Conservation (phyloP, 106 monocot species). For the Apostasia shenzhenica region DNA sequence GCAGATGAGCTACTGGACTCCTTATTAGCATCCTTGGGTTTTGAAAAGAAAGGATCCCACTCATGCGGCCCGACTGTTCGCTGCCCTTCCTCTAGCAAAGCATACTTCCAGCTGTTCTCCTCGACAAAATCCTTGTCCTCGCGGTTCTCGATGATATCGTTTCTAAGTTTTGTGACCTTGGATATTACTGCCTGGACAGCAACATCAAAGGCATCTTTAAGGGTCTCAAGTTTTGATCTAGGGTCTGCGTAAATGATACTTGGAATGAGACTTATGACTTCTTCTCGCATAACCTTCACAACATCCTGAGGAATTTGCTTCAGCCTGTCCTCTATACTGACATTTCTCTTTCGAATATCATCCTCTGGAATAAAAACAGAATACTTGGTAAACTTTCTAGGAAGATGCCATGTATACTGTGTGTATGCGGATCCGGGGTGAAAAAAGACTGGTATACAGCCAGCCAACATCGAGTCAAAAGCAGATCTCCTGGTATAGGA, state of each 20-base stretch:
- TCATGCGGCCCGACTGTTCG: slow-evolving; percentile 61
- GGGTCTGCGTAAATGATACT: slow-evolving; percentile 71
- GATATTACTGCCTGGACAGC: slow-evolving; percentile 62
- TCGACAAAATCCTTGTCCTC: slow-evolving; percentile 71
- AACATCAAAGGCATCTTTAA: slow-evolving; percentile 91
- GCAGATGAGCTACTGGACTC: slow-evolving; percentile 30
- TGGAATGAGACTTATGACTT: slow-evolving; percentile 68
- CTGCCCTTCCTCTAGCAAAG: slow-evolving; percentile 55
- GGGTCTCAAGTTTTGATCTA: slow-evolving; percentile 40
- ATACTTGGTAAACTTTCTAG: slow-evolving; percentile 52
- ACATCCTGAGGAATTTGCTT: slow-evolving; percentile 43
- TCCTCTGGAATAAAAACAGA: slow-evolving; percentile 86
- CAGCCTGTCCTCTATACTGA: slow-evolving; percentile 61
- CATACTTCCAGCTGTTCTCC: slow-evolving; percentile 92
- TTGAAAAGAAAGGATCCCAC: slow-evolving; percentile 90
- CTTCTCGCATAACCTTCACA: slow-evolving; percentile 55
- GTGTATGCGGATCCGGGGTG: slow-evolving; percentile 80
- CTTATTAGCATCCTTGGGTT: slow-evolving; percentile 48
- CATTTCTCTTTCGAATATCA: slow-evolving; percentile 48
- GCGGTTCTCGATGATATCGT: slow-evolving; percentile 49
- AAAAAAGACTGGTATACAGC: slow-evolving; percentile 95
- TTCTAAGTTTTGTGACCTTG: slow-evolving; percentile 55
- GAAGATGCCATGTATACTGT: slow-evolving; percentile 89
- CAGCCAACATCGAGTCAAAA: slow-evolving; percentile 91
- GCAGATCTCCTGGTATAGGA: slow-evolving; percentile 80